phyloP scores from a whole-genome alignment of 805 yeast species.

The Wickerhamomyces mucosus region DNA sequence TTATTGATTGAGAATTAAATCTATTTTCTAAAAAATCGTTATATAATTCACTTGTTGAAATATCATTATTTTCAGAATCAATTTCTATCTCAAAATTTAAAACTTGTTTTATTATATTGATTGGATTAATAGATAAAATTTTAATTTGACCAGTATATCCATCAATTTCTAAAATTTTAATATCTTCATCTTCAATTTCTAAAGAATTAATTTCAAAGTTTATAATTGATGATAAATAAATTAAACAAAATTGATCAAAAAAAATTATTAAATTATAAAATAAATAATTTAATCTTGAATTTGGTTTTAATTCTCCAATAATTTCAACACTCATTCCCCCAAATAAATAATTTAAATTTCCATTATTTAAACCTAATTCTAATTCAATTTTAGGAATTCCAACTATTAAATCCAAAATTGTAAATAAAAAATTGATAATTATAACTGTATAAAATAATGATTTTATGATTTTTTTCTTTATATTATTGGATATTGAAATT shows the following conservation, averaged over 20 bases:
- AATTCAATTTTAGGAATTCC: constrained; percentile 18
- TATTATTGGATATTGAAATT: constrained; percentile 12
- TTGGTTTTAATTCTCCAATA: constrained; percentile 35
- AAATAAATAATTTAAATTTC: constrained; percentile 11
- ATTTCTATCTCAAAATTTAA: constrained; percentile 5
- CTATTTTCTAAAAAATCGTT: constrained; percentile 9
- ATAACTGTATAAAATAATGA: constrained; percentile 21
- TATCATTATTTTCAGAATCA: constrained; percentile 1
- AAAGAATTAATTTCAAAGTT: constrained; percentile 20
- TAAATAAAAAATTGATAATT: constrained; percentile 16
- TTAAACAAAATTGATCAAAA: constrained; percentile 20
- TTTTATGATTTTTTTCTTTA: constrained; percentile 21
- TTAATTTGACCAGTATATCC: constrained; percentile 36
- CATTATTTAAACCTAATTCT: constrained; percentile 8
- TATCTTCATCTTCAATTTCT: constrained; percentile 18
- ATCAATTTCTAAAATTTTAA: constrained; percentile 23
- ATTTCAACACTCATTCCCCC: constrained; percentile 34
- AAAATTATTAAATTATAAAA: constrained; percentile 24
- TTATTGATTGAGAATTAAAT: constrained; percentile 1
- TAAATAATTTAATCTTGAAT: constrained; percentile 17
- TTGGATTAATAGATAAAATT: constrained; percentile 27
- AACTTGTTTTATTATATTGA: constrained; percentile 13
- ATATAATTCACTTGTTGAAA: constrained; percentile 4
- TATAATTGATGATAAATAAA: constrained; percentile 23
- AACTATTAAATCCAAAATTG: constrained; percentile 27